phyloP scores from a whole-genome alignment of 2,329 filamentous ascomycete genomes.

The Exophiala viscosa region DNA sequence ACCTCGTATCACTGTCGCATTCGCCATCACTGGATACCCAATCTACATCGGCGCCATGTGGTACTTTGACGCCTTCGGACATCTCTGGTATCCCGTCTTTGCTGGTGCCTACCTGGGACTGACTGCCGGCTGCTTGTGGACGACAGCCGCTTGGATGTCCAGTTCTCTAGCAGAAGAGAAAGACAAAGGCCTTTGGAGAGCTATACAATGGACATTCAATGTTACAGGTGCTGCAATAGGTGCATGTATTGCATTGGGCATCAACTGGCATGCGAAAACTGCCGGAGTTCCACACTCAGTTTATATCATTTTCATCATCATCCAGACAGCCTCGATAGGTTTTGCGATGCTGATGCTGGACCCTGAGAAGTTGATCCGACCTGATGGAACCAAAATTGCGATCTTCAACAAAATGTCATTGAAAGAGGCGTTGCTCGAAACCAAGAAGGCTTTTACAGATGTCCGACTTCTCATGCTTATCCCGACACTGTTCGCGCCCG shows the following conservation, averaged over 20 bases:
- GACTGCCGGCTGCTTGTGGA: conserved; percentile 2
- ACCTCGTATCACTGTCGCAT: background rate
- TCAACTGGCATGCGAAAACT: background rate
- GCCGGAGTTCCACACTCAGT: conserved; percentile 1
- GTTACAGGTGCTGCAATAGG: conserved; percentile 1
- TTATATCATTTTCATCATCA: conserved; percentile 2
- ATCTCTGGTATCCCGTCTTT: conserved; percentile 3
- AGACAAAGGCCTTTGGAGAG: conserved; percentile 1
- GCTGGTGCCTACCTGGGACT: conserved; percentile 3
- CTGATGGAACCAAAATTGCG: background rate
- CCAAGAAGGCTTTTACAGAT: background rate
- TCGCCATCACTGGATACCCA: conserved; percentile 3
- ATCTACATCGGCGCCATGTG: conserved; percentile 7
- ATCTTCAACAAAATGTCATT: background rate
- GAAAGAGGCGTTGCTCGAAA: background rate
- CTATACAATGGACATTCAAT: conserved; percentile 3
- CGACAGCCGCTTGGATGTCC: conserved; percentile 1
- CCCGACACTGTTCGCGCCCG: background rate
- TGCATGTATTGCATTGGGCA: background rate
- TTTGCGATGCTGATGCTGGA: background rate
- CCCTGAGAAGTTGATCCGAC: background rate
- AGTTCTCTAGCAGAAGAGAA: conserved; percentile 1
- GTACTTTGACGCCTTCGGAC: conserved; percentile 1
- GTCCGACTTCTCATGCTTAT: background rate
- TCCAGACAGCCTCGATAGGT: background rate